phyloP scores from a whole-genome alignment of 352 stramenopile species.

The Phytopythium litorale region DNA sequence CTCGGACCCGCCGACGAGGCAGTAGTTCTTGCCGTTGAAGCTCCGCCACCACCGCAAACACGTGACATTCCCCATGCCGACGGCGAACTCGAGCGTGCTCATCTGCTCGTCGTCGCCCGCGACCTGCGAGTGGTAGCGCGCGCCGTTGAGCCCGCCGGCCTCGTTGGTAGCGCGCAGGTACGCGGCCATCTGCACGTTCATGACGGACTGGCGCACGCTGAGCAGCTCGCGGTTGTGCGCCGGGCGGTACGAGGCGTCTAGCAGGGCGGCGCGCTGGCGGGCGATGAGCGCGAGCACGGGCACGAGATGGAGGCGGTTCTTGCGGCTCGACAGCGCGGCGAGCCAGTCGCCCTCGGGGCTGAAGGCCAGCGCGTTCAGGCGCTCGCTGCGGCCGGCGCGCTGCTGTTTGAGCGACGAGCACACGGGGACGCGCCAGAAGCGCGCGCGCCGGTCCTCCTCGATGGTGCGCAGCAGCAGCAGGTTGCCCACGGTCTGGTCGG shows the following conservation, averaged over 20 bases:
- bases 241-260: constrained; percentile 50
- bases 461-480: constrained; percentile 68
- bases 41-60: constrained; percentile 78
- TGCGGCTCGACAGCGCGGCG: constrained; percentile 61
- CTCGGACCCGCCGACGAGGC: constrained; percentile 70
- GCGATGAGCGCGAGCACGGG: constrained; percentile 62
- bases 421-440: constrained; percentile 70
- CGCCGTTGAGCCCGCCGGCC: constrained; percentile 70
- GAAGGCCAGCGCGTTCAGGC: constrained; percentile 69
- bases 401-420: constrained; percentile 65
- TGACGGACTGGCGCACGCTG: constrained; percentile 61
- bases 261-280: constrained; percentile 45
- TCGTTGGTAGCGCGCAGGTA: constrained; percentile 82
- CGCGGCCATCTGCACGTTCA: constrained; percentile 81
- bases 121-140: constrained; percentile 79
- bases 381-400: constrained; percentile 37
- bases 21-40: constrained; percentile 83
- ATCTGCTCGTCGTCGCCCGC: constrained; percentile 80
- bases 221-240: constrained; percentile 65
- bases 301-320: constrained; percentile 76
- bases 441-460: constrained; percentile 65
- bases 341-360: constrained; percentile 86
- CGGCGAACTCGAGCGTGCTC: constrained; percentile 78
- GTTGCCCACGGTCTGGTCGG: constrained; percentile 33
- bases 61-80: constrained; percentile 61